Evolutionary conservation across 2,329 filamentous ascomycete species (phyloP).

Genomic region (Colletotrichum melonis): DNA sequence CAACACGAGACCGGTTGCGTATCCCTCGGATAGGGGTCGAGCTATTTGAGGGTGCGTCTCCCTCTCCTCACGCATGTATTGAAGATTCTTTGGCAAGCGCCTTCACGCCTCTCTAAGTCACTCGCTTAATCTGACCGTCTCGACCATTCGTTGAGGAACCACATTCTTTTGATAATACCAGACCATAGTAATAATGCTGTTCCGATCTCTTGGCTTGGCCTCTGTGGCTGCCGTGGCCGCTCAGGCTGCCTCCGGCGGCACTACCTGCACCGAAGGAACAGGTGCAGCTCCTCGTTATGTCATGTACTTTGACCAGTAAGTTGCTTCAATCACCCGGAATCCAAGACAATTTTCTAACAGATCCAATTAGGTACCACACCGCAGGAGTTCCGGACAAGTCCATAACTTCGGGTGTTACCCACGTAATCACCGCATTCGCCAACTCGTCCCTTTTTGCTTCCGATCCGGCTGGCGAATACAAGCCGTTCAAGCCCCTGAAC

Average conservation of each 20-base stretch:
- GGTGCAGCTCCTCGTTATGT: slow-evolving; percentile 43
- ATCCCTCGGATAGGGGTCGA: not conserved
- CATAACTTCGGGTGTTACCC: slow-evolving; percentile 58
- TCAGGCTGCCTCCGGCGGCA: not conserved
- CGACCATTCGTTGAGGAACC: not conserved
- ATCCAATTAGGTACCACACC: slow-evolving; percentile 51
- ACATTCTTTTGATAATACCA: slow-evolving; percentile 7
- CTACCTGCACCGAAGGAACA: not conserved
- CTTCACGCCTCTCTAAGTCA: not conserved
- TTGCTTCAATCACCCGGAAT: not conserved
- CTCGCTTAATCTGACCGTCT: slow-evolving; percentile 18
- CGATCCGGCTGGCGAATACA: slow-evolving; percentile 49
- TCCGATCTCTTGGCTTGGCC: slow-evolving; percentile 16
- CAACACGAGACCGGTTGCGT: not conserved
- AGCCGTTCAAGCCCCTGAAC: slow-evolving; percentile 64
- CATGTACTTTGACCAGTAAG: slow-evolving; percentile 62
- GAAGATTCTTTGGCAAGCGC: not conserved
- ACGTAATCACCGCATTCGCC: slow-evolving; percentile 68
- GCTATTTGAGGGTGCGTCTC: slow-evolving; percentile 3
- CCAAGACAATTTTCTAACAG: slow-evolving; percentile 5
- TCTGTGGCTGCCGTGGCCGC: slow-evolving; percentile 13
- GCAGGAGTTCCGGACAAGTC: slow-evolving; percentile 47
- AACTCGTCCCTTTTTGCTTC: slow-evolving; percentile 60
- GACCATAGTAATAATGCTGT: slow-evolving; percentile 12
- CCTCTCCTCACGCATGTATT: not conserved